Evolutionary conservation across 176 grass and related monocot genomes (phyloP).

Genomic region (Areca catechu): DNA sequence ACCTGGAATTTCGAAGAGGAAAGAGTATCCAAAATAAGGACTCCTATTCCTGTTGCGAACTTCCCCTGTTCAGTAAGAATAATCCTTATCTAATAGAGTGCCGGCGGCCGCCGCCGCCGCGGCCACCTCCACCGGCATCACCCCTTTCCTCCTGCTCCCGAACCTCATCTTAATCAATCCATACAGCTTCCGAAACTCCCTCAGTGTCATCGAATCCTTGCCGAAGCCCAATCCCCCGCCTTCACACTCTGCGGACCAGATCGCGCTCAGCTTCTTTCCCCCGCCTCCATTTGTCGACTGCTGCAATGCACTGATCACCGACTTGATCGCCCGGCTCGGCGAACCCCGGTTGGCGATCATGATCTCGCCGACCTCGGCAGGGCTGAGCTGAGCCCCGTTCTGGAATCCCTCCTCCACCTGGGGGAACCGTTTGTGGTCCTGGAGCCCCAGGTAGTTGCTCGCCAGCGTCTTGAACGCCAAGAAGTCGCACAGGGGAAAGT

Average conservation of each 20-base stretch:
- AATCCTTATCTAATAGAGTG: too few relatives aligned
- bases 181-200: conserved; percentile 88
- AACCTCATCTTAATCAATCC: conserved; percentile 78
- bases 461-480: conserved; percentile 77
- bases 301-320: conserved; percentile 73
- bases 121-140: conserved; percentile 33
- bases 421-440: conserved; percentile 94
- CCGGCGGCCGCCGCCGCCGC: conserved; percentile 31
- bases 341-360: conserved; percentile 79
- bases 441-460: conserved; percentile 75
- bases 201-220: conserved; percentile 44
- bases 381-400: conserved; percentile 63
- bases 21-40: too few relatives aligned
- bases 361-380: conserved; percentile 93
- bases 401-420: conserved; percentile 93
- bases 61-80: too few relatives aligned
- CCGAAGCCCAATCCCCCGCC: conserved; percentile 25
- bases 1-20: too few relatives aligned
- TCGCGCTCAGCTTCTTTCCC: conserved; percentile 22
- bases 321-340: conserved; percentile 75
- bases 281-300: conserved; percentile 10
- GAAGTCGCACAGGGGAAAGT: conserved; percentile 92
- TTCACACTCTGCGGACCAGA: conserved; percentile 3
- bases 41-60: too few relatives aligned
- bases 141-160: conserved; percentile 46